Evolutionary conservation across 345 rosid genomes (phyloP), one percentile per base, ranked within the genome.

Genomic region (Brassica cretica): DNA sequence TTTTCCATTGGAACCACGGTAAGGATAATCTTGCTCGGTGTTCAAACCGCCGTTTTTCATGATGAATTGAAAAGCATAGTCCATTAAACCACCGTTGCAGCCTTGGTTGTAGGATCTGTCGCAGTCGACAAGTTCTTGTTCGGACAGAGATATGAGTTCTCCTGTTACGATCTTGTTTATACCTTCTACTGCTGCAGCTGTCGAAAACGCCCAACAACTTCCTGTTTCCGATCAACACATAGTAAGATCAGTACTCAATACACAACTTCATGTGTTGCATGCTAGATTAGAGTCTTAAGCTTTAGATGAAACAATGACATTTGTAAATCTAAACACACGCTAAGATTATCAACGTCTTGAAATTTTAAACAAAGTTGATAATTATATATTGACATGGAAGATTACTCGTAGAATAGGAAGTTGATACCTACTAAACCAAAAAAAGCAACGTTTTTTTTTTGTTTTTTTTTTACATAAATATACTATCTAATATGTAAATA

Each of bases 201-300:
- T 87, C 41, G 99, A 94, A 81, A 94, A 94, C n/a, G 99, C 99
- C 99, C 99, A 94, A 84, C 99, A 94, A 71, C 99, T 94, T 82
- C 98, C 98, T 91, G 89, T 32, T 37, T 2, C 70, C 1, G 14
- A 71, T 37, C 33, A 64, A 64, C 30, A 76, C 55, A 33, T 19
- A 51, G 0, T 59, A 12, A 59, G 8, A 41, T 68, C 35, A 68
- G 2, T 27, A 12, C 68, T 15, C 67, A 41, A 61, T 41, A 10
- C 14, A 72, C 25, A 44, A 44, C 6, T 55, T 56, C 59, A 66
- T 74, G 64, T 61, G 25, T 61, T 32, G 15, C 62, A 21, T 46
- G 41, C 11, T 69, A 6, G 1, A 51, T n/a, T 51, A 27, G 59
- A 25, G 15, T 39, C 19, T 55, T 25, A 62, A 53, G 9, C 6